Evolutionary conservation across 208 protist genomes (phyloP).

Genomic region (Trypanosomatidae sp.): DNA sequence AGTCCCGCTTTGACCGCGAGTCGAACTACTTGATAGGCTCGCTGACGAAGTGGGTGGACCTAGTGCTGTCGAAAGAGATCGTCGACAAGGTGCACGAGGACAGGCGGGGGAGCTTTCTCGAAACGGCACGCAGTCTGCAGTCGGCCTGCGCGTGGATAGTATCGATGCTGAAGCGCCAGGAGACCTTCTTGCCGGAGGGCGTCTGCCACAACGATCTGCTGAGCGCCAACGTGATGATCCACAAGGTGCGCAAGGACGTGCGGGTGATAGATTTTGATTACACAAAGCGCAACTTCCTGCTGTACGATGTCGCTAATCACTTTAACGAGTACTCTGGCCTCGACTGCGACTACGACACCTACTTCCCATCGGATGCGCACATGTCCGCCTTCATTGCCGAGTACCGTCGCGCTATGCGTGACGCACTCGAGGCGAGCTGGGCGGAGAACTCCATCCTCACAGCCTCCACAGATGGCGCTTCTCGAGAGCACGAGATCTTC

Average conservation of each 20-base stretch:
- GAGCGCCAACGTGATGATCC: conserved; percentile 89
- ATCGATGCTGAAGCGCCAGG: conserved; percentile 30
- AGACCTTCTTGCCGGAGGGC: conserved; percentile 48
- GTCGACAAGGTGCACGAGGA: conserved; percentile 49
- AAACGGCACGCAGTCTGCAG: conserved; percentile 36
- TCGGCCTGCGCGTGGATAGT: conserved; percentile 51
- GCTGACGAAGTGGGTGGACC: conserved; percentile 68
- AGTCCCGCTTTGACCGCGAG: conserved; percentile 68
- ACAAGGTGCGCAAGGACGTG: conserved; percentile 43
- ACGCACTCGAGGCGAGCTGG: conserved; percentile 33
- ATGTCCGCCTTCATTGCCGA: conserved; percentile 66
- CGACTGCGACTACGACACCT: conserved; percentile 82
- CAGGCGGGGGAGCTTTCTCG: conserved; percentile 48
- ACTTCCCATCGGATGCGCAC: conserved; percentile 79
- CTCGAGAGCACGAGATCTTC: conserved; percentile 40
- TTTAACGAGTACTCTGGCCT: conserved; percentile 93
- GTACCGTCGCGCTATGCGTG: conserved; percentile 77
- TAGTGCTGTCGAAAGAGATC: conserved; percentile 56
- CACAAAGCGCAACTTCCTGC: conserved; percentile 77
- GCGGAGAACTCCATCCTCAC: conserved; percentile 1
- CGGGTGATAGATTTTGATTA: conserved; percentile 95
- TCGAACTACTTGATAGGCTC: conserved; percentile 77
- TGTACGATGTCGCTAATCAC: conserved; percentile 93
- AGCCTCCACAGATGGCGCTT: neutral
- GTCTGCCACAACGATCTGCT: conserved; percentile 93